Evolutionary conservation across 495 filamentous ascomycete species (phyloP).

Genomic region (Aspergillus wentii): DNA sequence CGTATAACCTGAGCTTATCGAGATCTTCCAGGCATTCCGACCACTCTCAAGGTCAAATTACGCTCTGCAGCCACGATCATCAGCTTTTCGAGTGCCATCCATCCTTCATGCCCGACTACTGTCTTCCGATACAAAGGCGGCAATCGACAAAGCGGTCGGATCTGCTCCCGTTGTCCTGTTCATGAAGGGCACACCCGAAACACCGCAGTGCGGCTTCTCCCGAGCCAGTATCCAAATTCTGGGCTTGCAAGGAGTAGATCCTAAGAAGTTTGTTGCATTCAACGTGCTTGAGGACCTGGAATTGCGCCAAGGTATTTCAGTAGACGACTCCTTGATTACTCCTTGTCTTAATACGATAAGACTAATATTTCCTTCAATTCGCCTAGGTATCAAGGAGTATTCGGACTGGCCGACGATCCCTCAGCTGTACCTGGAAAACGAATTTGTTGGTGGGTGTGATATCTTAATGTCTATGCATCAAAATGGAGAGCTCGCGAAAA

Average conservation of each 20-base stretch:
- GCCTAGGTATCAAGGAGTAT: conserved; percentile 91
- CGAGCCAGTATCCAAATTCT: conserved; percentile 92
- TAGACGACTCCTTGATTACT: neutral
- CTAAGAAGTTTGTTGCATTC: conserved; percentile 92
- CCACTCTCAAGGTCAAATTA: conserved; percentile 26
- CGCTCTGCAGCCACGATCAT: conserved; percentile 18
- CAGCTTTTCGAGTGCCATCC: conserved; percentile 27
- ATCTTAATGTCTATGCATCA: conserved; percentile 97
- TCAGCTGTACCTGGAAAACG: conserved; percentile 89
- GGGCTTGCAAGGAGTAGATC: conserved; percentile 90
- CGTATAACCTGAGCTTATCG: conserved; percentile 2
- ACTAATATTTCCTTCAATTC: conserved; percentile 5
- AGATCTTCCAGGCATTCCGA: conserved; percentile 28
- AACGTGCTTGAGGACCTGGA: conserved; percentile 93
- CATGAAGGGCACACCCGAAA: conserved; percentile 98
- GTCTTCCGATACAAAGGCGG: conserved; percentile 67
- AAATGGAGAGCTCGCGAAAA: conserved; percentile 85
- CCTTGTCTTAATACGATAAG: neutral
- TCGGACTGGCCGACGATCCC: conserved; percentile 99
- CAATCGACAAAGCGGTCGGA: conserved; percentile 81
- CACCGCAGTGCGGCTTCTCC: conserved; percentile 97
- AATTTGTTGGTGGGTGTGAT: conserved; percentile 96
- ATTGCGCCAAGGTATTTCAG: conserved; percentile 65
- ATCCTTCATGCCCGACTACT: conserved; percentile 55
- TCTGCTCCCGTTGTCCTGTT: conserved; percentile 92